phyloP scores from a whole-genome alignment of 306 rosid species.

The Argentina anserina region DNA sequence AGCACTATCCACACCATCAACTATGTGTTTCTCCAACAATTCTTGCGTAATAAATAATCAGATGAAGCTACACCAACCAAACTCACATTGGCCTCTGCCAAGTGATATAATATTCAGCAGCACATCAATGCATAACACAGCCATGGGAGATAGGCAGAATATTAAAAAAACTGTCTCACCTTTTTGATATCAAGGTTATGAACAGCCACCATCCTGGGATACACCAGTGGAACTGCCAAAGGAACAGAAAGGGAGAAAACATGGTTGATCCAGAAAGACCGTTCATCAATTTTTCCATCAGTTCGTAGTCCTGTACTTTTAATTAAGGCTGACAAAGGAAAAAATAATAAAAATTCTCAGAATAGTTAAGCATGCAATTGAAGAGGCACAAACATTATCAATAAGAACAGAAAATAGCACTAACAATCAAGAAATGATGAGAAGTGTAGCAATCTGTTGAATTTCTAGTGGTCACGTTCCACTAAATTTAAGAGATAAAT shows the following conservation, averaged over 20 bases:
- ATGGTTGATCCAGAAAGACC: slow-evolving; percentile 82
- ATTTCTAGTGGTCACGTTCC: too few species aligned
- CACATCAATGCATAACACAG: background rate
- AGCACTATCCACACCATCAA: background rate
- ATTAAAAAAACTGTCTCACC: slow-evolving; percentile 41
- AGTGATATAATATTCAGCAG: background rate
- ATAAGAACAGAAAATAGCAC: too few species aligned
- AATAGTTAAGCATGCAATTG: background rate
- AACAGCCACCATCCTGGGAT: slow-evolving; percentile 89
- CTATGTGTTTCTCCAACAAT: background rate
- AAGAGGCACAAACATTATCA: too few species aligned
- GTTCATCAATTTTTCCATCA: slow-evolving; percentile 88
- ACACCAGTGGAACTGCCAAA: slow-evolving; percentile 87
- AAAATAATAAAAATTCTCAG: slow-evolving; percentile 25
- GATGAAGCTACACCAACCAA: background rate
- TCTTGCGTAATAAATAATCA: background rate
- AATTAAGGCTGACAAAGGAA: slow-evolving; percentile 63
- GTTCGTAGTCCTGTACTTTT: slow-evolving; percentile 78
- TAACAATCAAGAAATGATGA: too few species aligned
- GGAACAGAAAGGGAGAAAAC: slow-evolving; percentile 79
- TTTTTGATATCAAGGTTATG: slow-evolving; percentile 63
- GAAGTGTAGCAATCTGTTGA: too few species aligned
- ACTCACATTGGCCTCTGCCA: background rate
- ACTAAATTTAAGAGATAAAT: too few species aligned
- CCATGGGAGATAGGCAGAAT: background rate